Conservation (phyloP, 257 asterid species). For the Nicotiana knightiana region DNA sequence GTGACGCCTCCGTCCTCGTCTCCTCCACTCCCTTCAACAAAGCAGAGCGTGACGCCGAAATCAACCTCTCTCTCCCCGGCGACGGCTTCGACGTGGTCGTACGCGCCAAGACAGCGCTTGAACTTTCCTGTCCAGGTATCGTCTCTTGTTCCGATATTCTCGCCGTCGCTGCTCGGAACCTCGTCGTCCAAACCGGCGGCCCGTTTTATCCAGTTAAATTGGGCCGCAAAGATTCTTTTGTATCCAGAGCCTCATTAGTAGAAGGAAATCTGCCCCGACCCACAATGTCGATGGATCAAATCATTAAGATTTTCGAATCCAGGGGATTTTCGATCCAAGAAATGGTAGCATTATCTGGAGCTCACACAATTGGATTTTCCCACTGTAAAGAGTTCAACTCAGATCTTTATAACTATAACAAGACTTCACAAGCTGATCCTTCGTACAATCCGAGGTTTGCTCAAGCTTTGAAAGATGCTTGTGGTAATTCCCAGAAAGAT, state of each 20-base stretch:
- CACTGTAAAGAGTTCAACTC: constrained; percentile 86
- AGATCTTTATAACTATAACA: constrained; percentile 57
- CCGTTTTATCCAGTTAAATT: constrained; percentile 57
- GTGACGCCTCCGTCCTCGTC: constrained; percentile 85
- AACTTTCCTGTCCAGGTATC: constrained; percentile 74
- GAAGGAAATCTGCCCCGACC: constrained; percentile 73
- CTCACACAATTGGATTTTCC: constrained; percentile 93
- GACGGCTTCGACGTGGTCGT: constrained; percentile 89
- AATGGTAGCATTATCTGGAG: constrained; percentile 85
- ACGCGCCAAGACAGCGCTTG: constrained; percentile 83
- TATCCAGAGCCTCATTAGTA: constrained; percentile 41
- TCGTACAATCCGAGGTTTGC: constrained; percentile 69
- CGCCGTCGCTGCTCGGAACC: constrained; percentile 77
- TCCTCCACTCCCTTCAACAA: constrained; percentile 73
- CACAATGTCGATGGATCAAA: constrained; percentile 51
- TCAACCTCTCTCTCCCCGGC: constrained; percentile 91
- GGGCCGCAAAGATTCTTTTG: constrained; percentile 63
- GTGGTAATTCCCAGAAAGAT: constrained; percentile 43
- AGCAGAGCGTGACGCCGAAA: constrained; percentile 91
- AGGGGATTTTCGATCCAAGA: constrained; percentile 62
- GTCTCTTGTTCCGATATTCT: constrained; percentile 93
- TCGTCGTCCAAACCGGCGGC: constrained; percentile 78
- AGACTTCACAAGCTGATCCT: constrained; percentile 45
- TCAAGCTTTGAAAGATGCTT: constrained; percentile 43
- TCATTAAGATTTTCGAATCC: constrained; percentile 45